phyloP scores from a whole-genome alignment of 371 early-diverging fungal species.

The Coemansia sp. region DNA sequence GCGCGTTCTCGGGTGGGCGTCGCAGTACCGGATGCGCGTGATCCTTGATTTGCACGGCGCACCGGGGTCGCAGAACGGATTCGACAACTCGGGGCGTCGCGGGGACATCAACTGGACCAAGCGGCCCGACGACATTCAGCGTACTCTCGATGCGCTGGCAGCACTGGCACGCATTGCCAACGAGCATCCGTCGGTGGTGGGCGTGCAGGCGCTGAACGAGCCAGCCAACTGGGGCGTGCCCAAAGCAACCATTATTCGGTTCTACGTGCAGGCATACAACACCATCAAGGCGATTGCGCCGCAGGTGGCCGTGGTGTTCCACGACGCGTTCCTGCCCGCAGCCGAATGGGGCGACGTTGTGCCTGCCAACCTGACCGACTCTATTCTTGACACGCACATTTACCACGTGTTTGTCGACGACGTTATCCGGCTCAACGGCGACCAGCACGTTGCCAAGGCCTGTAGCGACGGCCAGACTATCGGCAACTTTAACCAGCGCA shows the following conservation, averaged over 20 bases:
- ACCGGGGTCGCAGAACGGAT: constrained; percentile 59
- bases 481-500: constrained; percentile 18
- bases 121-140: constrained; percentile 15
- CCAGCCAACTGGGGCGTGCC: constrained; percentile 51
- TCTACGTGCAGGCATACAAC: constrained; percentile 41
- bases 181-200: constrained; percentile 33
- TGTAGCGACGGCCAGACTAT: constrained; percentile 25
- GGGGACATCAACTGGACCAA: constrained; percentile 47
- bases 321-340: constrained; percentile 51
- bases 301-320: constrained; percentile 27
- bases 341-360: constrained; percentile 41
- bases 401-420: constrained; percentile 56
- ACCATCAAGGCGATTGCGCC: constrained; percentile 29
- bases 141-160: constrained; percentile 29
- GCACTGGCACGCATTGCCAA: constrained; percentile 39
- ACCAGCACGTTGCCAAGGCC: constrained; percentile 27
- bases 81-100: constrained; percentile 46
- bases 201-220: constrained; percentile 52
- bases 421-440: constrained; percentile 53
- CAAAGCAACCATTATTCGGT: constrained; percentile 30
- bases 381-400: constrained; percentile 53
- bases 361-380: constrained; percentile 24
- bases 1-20: constrained; percentile 57
- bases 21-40: constrained; percentile 57
- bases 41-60: constrained; percentile 64